phyloP scores from a whole-genome alignment of 2,329 filamentous ascomycete species.

The Pezicula radicicola region DNA sequence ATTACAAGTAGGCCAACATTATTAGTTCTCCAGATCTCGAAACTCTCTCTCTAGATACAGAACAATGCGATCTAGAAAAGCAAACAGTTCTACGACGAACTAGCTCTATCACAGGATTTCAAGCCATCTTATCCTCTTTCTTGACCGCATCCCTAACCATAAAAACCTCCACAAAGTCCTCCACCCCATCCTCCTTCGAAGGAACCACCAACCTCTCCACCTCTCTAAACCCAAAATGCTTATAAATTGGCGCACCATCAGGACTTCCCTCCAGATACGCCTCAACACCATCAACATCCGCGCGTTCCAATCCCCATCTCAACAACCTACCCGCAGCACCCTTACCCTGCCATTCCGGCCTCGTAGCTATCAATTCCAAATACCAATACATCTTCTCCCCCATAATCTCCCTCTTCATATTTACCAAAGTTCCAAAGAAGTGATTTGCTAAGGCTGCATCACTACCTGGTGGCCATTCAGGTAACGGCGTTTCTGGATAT shows the following conservation, averaged over 20 bases:
- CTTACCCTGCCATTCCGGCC: slow-evolving; percentile 39
- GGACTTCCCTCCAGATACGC: slow-evolving; percentile 50
- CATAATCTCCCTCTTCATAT: slow-evolving; percentile 36
- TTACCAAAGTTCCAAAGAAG: slow-evolving; percentile 38
- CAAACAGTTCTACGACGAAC: neutral
- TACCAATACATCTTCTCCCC: slow-evolving; percentile 42
- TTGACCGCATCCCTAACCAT: slow-evolving; percentile 19
- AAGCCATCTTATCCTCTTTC: neutral
- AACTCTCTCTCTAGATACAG: too few species aligned
- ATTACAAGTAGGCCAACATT: too few species aligned
- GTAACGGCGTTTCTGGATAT: slow-evolving; percentile 21
- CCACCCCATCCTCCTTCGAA: slow-evolving; percentile 25
- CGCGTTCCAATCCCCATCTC: slow-evolving; percentile 43
- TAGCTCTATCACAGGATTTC: neutral
- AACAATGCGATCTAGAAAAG: slow-evolving; percentile 17
- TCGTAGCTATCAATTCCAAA: slow-evolving; percentile 45
- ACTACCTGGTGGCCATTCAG: slow-evolving; percentile 37
- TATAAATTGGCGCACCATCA: slow-evolving; percentile 43
- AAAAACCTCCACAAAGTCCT: slow-evolving; percentile 25
- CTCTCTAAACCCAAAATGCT: slow-evolving; percentile 42
- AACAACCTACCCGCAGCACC: slow-evolving; percentile 43
- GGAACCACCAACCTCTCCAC: slow-evolving; percentile 37
- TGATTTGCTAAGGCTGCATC: slow-evolving; percentile 31
- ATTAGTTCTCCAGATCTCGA: too few species aligned
- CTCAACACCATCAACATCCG: slow-evolving; percentile 39